Percentiles rank a stretch among this genome's conserved stretches.
Conservation (phyloP, 2,329 filamentous ascomycete genomes). For the Penicillium sp. region DNA sequence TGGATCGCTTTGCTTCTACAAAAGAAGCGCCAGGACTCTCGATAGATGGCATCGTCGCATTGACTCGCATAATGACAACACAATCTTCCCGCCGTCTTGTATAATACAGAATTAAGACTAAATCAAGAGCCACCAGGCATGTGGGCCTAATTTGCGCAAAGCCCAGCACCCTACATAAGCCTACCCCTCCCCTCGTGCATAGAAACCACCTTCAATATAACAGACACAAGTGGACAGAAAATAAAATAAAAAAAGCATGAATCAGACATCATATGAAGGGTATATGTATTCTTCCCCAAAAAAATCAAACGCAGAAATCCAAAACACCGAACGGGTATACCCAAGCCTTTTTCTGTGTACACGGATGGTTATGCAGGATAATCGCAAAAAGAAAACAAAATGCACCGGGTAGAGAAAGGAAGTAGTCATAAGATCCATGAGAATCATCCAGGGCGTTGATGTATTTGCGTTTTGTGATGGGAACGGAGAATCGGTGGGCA, state of each 20-base stretch:
- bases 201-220: neutral
- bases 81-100: neutral
- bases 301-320: neutral
- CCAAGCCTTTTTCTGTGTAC: conserved; percentile 4
- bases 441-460: conserved; percentile 2
- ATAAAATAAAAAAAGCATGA: neutral
- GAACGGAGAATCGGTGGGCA: neutral
- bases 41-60: neutral
- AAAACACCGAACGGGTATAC: conserved; percentile 4
- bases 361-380: conserved; percentile 3
- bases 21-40: neutral
- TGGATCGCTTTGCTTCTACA: too few species aligned
- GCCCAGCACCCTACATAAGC: neutral
- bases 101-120: neutral
- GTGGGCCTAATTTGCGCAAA: neutral
- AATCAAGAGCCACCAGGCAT: neutral
- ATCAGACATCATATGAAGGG: conserved; percentile 2
- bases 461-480: neutral
- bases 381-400: neutral
- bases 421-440: conserved; percentile 3
- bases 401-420: conserved; percentile 1
- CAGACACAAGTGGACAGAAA: neutral
- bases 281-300: conserved; percentile 8
- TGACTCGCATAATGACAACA: neutral
- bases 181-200: neutral